These are phyloP conservation scores for Ceratocystis smalleyi DNA, from an alignment of 2,329 filamentous ascomycete genomes.

Conservation along the genomic window DNA sequence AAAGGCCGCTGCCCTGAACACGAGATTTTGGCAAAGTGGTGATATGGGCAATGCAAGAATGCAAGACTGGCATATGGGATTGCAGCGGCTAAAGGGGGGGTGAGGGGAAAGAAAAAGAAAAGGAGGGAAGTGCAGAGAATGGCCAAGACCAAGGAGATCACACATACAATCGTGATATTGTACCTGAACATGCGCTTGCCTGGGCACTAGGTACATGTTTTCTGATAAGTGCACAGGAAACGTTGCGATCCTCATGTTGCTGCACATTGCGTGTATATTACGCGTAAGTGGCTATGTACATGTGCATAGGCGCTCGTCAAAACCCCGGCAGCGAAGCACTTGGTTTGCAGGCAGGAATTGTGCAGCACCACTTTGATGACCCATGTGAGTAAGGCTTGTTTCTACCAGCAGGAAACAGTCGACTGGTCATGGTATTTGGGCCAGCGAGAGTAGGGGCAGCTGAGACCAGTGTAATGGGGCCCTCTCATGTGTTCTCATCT, in stretches of 20 bases:
- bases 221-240: not conserved
- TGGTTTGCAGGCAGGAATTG: not conserved
- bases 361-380: not conserved
- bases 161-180: not conserved
- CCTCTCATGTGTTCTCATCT: not conserved
- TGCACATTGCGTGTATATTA: not conserved
- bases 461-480: not conserved
- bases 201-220: not conserved
- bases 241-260: not conserved
- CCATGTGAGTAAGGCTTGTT: not conserved
- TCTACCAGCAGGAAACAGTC: not conserved
- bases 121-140: not conserved
- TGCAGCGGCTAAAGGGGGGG: not conserved
- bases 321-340: not conserved
- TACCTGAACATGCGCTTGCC: too few species aligned
- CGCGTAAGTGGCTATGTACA: not conserved
- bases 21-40: not conserved
- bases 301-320: not conserved
- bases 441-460: not conserved
- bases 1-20: not conserved
- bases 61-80: not conserved
- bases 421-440: not conserved
- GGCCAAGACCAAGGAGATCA: not conserved
- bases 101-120: not conserved
- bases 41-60: not conserved